Evolutionary conservation across 2,329 filamentous ascomycete species (phyloP).

Genomic region (Diplodia mutila): DNA sequence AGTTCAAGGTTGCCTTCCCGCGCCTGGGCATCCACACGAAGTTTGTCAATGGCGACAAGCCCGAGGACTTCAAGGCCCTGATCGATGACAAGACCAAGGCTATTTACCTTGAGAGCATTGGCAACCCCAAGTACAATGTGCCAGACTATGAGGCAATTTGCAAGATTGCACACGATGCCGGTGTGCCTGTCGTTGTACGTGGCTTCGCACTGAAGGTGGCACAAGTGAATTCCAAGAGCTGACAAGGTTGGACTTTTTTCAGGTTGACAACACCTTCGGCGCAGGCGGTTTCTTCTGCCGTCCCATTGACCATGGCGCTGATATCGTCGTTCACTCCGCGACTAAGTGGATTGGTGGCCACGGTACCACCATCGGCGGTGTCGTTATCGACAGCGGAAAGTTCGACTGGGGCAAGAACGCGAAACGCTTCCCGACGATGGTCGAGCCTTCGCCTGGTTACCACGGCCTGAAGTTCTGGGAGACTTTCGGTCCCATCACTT

Average conservation of each 20-base stretch:
- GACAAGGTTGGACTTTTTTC: slow-evolving; percentile 9
- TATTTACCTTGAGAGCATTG: slow-evolving; percentile 88
- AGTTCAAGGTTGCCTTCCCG: slow-evolving; percentile 88
- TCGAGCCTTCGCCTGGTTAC: slow-evolving; percentile 85
- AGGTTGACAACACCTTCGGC: slow-evolving; percentile 94
- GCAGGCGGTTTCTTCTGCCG: slow-evolving; percentile 87
- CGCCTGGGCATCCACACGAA: slow-evolving; percentile 87
- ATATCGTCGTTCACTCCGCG: slow-evolving; percentile 91
- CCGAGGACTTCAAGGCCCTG: slow-evolving; percentile 75
- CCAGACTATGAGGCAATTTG: slow-evolving; percentile 88
- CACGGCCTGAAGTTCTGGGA: slow-evolving; percentile 95
- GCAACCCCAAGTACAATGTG: slow-evolving; percentile 91
- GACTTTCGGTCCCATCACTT: slow-evolving; percentile 81
- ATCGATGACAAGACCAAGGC: slow-evolving; percentile 96
- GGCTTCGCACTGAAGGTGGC: neutral
- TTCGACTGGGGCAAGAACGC: slow-evolving; percentile 91
- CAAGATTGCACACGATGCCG: slow-evolving; percentile 72
- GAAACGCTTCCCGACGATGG: slow-evolving; percentile 87
- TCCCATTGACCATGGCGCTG: slow-evolving; percentile 87
- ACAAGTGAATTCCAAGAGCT: neutral
- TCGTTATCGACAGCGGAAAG: slow-evolving; percentile 85
- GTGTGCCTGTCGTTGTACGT: slow-evolving; percentile 59
- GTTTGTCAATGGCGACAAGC: slow-evolving; percentile 80
- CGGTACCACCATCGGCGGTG: slow-evolving; percentile 85
- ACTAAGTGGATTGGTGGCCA: slow-evolving; percentile 98